Percentiles rank a stretch among this genome's conserved stretches.
phyloP scores from a whole-genome alignment of 1,284 basidiomycete species.

The Rhodotorula mucilaginosa region DNA sequence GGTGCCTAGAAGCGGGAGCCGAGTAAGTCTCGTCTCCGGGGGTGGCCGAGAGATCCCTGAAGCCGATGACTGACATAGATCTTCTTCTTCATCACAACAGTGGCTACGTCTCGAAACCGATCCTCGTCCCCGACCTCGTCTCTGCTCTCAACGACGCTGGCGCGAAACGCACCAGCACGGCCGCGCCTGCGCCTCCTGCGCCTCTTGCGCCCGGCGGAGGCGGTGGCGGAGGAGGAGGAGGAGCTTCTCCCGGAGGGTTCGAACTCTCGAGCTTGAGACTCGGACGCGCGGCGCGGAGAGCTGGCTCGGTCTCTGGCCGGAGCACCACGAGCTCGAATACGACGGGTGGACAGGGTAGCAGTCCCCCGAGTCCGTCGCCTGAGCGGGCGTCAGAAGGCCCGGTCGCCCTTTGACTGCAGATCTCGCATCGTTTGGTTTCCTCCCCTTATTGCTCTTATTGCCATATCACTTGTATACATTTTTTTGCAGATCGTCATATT shows the following conservation, averaged over 20 bases:
- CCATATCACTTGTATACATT: too few relatives aligned
- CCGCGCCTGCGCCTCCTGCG: neutral
- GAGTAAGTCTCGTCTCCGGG: slow-evolving; percentile 7
- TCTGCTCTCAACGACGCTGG: slow-evolving; percentile 20
- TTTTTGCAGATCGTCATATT: too few relatives aligned
- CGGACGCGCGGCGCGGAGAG: slow-evolving; percentile 12
- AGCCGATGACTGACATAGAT: neutral
- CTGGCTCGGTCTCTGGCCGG: slow-evolving; percentile 4
- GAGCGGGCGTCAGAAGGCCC: neutral
- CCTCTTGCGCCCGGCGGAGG: neutral
- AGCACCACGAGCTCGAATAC: neutral
- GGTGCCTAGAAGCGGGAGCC: slow-evolving; percentile 32
- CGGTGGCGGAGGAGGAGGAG: neutral
- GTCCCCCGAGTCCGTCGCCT: neutral
- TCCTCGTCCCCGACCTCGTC: slow-evolving; percentile 36
- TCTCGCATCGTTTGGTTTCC: too few relatives aligned
- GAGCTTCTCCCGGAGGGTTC: slow-evolving; percentile 12
- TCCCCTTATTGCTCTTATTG: too few relatives aligned
- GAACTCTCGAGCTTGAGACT: slow-evolving; percentile 19
- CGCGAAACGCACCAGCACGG: slow-evolving; percentile 2
- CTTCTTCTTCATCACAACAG: neutral
- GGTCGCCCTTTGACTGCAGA: too few relatives aligned
- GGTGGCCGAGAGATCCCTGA: neutral
- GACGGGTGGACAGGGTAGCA: neutral
- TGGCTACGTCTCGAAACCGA: slow-evolving; percentile 34